A percentile compares a stretch with the other conserved stretches of the same genome.
phyloP scores from a whole-genome alignment of 441 rosid species.

The Euphorbia neoarborescens region DNA sequence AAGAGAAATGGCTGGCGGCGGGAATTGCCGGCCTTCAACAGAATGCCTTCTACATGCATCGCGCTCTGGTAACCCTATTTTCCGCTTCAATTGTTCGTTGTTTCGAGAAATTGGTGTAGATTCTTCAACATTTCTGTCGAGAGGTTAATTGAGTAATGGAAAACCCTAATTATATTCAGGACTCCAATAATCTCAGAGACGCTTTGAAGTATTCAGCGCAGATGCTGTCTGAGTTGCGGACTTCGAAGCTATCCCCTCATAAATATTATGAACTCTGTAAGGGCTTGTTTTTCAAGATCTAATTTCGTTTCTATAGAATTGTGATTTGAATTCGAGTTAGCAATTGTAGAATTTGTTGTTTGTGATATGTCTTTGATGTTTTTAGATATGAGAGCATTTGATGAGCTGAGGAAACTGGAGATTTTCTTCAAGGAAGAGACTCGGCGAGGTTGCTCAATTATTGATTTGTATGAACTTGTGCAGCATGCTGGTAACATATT shows the following conservation, averaged over 20 bases:
- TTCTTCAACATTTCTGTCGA: not conserved
- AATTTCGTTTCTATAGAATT: not conserved
- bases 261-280: slow-evolving; percentile 92
- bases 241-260: slow-evolving; percentile 93
- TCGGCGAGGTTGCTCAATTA: slow-evolving; percentile 83
- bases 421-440: slow-evolving; percentile 89
- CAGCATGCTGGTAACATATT: slow-evolving; percentile 97
- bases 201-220: slow-evolving; percentile 96
- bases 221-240: slow-evolving; percentile 95
- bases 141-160: not conserved
- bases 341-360: not conserved
- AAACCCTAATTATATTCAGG: slow-evolving; percentile 40
- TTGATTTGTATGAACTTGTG: slow-evolving; percentile 91
- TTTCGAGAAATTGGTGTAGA: not conserved
- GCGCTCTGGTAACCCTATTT: slow-evolving; percentile 65
- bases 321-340: slow-evolving; percentile 7
- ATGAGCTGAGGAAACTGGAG: slow-evolving; percentile 91
- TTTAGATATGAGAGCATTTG: slow-evolving; percentile 95
- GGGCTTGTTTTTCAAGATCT: slow-evolving; percentile 19
- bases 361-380: slow-evolving; percentile 1
- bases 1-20: slow-evolving; percentile 95
- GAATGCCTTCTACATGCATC: slow-evolving; percentile 96
- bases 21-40: slow-evolving; percentile 90
- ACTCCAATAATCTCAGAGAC: slow-evolving; percentile 86
- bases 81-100: slow-evolving; percentile 13